Evolutionary conservation across 2,329 filamentous ascomycete species (phyloP).

Genomic region (Salinomyces thailandicus): DNA sequence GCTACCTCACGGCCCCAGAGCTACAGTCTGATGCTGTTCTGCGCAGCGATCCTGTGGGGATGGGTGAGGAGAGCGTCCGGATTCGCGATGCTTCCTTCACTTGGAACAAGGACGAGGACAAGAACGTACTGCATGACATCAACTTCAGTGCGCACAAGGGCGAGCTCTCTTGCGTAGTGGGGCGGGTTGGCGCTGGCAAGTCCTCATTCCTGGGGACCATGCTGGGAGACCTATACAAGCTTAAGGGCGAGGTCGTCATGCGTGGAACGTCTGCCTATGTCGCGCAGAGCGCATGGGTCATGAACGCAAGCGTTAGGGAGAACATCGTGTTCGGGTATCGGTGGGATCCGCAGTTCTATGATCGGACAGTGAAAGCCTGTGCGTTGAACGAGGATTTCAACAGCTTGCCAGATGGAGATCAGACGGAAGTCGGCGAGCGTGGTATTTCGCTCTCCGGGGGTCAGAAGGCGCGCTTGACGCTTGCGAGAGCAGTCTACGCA

Average conservation of each 20-base stretch:
- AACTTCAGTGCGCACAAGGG: constrained; percentile 85
- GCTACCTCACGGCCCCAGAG: constrained; percentile 80
- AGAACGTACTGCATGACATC: constrained; percentile 65
- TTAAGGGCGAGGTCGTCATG: constrained; percentile 70
- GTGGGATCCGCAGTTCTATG: constrained; percentile 89
- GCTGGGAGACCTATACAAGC: constrained; percentile 85
- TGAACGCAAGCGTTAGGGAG: constrained; percentile 94
- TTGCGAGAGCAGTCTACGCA: constrained; percentile 91
- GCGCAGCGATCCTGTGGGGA: constrained; percentile 56
- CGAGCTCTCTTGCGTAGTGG: constrained; percentile 84
- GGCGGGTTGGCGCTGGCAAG: constrained; percentile 88
- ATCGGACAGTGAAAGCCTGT: constrained; percentile 83
- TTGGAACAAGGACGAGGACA: constrained; percentile 74
- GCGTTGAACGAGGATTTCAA: constrained; percentile 84
- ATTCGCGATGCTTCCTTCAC: constrained; percentile 83
- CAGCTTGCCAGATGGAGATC: constrained; percentile 86
- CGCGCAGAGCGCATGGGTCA: constrained; percentile 87
- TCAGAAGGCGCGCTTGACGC: constrained; percentile 84
- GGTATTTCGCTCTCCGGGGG: constrained; percentile 93
- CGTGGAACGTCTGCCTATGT: constrained; percentile 82
- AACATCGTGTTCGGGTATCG: constrained; percentile 95
- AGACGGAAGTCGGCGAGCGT: constrained; percentile 91
- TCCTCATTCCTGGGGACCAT: constrained; percentile 84
- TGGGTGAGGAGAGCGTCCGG: constrained; percentile 75
- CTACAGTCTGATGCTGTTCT: constrained; percentile 75